A percentile compares a stretch with the other conserved stretches of the same genome.
These are phyloP conservation scores for Aspergillus calidoustus DNA, from an alignment of 2,329 filamentous ascomycete species.

Conservation along the genomic window DNA sequence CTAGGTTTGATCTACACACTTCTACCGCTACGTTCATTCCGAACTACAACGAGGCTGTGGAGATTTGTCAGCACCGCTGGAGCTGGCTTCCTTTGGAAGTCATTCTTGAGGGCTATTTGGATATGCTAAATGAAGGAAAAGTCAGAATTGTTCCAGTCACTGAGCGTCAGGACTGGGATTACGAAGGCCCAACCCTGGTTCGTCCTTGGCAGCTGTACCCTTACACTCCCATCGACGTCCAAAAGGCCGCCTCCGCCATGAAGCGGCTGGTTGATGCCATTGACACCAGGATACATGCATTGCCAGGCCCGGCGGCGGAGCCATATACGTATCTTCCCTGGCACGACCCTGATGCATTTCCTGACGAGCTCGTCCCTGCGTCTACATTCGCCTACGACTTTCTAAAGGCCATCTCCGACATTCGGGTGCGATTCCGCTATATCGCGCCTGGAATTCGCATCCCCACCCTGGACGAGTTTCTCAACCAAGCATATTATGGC, in stretches of 20 bases:
- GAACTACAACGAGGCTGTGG: neutral
- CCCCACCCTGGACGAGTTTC: constrained; percentile 9
- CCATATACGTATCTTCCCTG: neutral
- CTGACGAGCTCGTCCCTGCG: neutral
- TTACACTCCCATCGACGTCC: constrained; percentile 2
- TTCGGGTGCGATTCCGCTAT: constrained; percentile 5
- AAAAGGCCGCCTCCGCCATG: neutral
- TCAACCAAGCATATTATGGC: neutral
- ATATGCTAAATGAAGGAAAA: constrained; percentile 15
- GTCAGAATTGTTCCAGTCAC: neutral
- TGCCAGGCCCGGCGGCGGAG: no score
- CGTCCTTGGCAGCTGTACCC: neutral
- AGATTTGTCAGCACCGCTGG: neutral
- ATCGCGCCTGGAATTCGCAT: constrained; percentile 15
- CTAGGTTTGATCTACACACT: constrained; percentile 3
- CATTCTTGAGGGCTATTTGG: constrained; percentile 12
- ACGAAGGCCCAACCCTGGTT: neutral
- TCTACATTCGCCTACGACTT: constrained; percentile 13
- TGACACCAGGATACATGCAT: neutral
- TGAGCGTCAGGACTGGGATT: neutral
- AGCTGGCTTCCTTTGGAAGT: constrained; percentile 14
- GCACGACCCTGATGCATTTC: neutral
- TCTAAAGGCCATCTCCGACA: neutral
- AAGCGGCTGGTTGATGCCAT: constrained; percentile 3
- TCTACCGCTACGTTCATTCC: constrained; percentile 1